Percentiles rank a stretch among this genome's conserved stretches.
Evolutionary conservation across 176 grass and related monocot species (phyloP).

Genomic region (Juncus inflexus): DNA sequence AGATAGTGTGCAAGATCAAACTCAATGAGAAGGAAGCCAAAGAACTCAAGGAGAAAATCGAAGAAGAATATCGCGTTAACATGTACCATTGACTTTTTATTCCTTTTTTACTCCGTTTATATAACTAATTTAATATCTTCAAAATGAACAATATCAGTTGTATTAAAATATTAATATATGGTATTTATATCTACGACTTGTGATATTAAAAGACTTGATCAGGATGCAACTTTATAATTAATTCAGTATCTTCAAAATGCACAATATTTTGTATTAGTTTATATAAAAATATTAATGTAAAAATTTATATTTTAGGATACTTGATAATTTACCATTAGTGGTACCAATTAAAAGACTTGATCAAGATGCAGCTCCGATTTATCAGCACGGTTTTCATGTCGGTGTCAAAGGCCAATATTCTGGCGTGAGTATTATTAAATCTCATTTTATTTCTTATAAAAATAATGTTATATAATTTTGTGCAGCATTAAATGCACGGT

Average conservation of each 20-base stretch:
- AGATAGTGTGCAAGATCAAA: conserved; percentile 68
- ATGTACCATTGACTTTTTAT: conserved; percentile 38
- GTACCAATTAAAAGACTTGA: conserved; percentile 81
- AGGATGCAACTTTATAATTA: too few species aligned
- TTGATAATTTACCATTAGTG: conserved; percentile 80
- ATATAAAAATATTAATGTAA: conserved; percentile 5
- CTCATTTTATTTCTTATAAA: conserved; percentile 6
- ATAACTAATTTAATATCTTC: not conserved
- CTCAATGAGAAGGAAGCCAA: conserved; percentile 66
- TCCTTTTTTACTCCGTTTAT: not conserved
- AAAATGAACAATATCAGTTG: not conserved
- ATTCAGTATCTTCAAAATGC: not conserved
- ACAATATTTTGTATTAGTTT: not conserved
- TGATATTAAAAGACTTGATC: too few species aligned
- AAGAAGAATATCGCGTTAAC: conserved; percentile 84
- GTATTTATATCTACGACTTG: too few species aligned
- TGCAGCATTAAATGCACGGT: too few species aligned
- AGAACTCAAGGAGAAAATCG: conserved; percentile 81
- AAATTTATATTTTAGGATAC: conserved; percentile 52
- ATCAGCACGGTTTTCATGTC: conserved; percentile 85
- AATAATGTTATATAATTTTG: too few species aligned
- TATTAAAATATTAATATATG: conserved; percentile 3
- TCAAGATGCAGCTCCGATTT: conserved; percentile 58
- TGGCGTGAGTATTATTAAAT: conserved; percentile 40
- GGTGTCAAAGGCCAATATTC: conserved; percentile 79